phyloP scores from a whole-genome alignment of 352 stramenopile genomes.

The Pythium rishiriense region DNA sequence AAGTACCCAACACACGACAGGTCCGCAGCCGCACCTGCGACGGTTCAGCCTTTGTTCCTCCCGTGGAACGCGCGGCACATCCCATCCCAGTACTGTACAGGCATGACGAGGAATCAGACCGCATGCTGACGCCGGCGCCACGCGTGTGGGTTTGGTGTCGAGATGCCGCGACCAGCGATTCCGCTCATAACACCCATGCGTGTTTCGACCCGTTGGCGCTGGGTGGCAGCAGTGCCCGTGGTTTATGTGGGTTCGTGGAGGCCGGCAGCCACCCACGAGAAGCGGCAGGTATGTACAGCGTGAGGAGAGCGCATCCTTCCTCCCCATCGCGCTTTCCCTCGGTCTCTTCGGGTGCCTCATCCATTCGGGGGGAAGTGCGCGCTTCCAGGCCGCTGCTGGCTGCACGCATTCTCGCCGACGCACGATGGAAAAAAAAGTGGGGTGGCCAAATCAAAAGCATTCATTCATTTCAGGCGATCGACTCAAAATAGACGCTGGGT shows the following conservation, averaged over 20 bases:
- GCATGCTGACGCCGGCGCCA: background rate
- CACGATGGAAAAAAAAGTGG: no score
- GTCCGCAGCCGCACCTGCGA: constrained; percentile 2
- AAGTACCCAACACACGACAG: background rate
- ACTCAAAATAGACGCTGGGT: constrained; percentile 76
- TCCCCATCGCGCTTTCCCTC: no score
- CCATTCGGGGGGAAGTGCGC: background rate
- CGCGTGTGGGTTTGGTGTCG: no score
- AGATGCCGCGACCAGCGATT: background rate
- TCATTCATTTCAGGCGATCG: constrained; percentile 11
- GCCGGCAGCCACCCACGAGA: no score
- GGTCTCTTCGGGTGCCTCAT: background rate
- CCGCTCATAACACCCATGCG: no score
- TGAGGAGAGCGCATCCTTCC: no score
- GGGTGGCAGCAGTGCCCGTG: background rate
- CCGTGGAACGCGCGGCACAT: background rate
- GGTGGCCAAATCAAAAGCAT: no score
- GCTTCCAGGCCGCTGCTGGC: background rate
- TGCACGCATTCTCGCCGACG: background rate
- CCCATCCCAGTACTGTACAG: no score
- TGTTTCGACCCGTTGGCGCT: background rate
- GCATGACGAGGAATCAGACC: constrained; percentile 9
- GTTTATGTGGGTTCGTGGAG: background rate
- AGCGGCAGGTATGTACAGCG: no score
- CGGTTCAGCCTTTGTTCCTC: constrained; percentile 4